These are phyloP conservation scores for Hypoxylon sp. DNA, from an alignment of 2,329 filamentous ascomycete species.

Conservation along the genomic window DNA sequence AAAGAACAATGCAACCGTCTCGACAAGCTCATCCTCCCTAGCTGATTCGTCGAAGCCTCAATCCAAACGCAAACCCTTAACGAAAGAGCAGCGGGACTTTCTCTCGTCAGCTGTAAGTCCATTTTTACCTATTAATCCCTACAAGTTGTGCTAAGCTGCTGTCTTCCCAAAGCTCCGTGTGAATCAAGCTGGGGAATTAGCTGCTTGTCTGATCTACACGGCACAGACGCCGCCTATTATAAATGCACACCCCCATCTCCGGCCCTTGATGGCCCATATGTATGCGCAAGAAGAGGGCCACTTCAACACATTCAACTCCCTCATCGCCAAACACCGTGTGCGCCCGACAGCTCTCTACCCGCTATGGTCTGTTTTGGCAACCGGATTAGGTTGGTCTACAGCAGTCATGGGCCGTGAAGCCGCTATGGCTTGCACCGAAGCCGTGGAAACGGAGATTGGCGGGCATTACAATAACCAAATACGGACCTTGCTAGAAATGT, in stretches of 20 bases:
- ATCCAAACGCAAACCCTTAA: conserved; percentile 72
- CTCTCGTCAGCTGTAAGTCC: conserved; percentile 77
- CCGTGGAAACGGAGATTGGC: conserved; percentile 98
- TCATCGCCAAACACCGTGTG: conserved; percentile 88
- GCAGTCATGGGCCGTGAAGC: conserved; percentile 91
- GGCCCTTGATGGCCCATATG: conserved; percentile 96
- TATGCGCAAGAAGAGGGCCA: conserved; percentile 95
- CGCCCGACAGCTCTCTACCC: conserved; percentile 95
- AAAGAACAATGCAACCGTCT: conserved; percentile 45
- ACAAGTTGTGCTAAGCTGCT: conserved; percentile 19
- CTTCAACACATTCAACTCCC: conserved; percentile 85
- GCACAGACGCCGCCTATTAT: conserved; percentile 88
- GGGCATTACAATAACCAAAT: conserved; percentile 97
- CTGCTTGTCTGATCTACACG: conserved; percentile 93
- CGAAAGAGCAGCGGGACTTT: conserved; percentile 78
- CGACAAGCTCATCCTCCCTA: conserved; percentile 48
- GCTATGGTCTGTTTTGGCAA: conserved; percentile 85
- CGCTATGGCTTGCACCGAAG: conserved; percentile 98
- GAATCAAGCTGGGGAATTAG: conserved; percentile 98
- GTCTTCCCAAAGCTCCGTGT: conserved; percentile 78
- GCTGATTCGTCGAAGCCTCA: conserved; percentile 56
- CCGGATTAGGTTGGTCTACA: conserved; percentile 88
- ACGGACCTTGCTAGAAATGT: conserved; percentile 83
- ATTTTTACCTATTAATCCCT: conserved; percentile 4
- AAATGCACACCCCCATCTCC: conserved; percentile 85